phyloP scores from a whole-genome alignment of 148 eudicot genomes.

The Vaccinium myrtillus region DNA sequence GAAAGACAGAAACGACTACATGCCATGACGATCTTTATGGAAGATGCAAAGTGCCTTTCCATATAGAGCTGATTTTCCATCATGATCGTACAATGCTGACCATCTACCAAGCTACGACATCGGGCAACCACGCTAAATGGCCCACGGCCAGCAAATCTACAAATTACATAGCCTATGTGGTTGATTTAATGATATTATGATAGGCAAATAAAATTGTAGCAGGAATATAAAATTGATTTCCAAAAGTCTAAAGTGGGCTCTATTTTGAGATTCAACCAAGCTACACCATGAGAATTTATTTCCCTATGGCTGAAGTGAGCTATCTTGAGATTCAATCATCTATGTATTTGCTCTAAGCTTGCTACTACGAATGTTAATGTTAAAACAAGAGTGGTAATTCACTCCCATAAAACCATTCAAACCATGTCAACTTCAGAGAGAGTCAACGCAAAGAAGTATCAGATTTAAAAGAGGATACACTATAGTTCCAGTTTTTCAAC shows the following conservation, averaged over 20 bases:
- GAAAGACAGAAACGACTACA: not conserved
- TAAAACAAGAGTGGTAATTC: not conserved
- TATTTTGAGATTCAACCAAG: not conserved
- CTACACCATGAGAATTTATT: not conserved
- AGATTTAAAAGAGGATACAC: not conserved
- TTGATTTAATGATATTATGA: not conserved
- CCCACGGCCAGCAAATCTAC: not conserved
- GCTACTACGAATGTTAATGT: not conserved
- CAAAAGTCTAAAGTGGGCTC: not conserved
- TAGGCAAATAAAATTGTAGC: not conserved
- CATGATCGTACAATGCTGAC: not conserved
- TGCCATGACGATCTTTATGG: not conserved
- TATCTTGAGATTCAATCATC: not conserved
- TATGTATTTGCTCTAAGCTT: not conserved
- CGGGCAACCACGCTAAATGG: not conserved
- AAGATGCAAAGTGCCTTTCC: not conserved
- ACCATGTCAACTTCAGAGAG: not conserved
- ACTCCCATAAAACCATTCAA: constrained; percentile 8
- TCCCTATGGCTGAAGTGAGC: not conserved
- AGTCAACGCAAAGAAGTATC: not conserved
- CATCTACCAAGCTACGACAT: not conserved
- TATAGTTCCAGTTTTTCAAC: not conserved
- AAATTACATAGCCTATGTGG: not conserved
- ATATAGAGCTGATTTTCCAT: not conserved
- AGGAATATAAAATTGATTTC: not conserved